Percentiles rank a stretch among this genome's conserved stretches.
Evolutionary conservation across 2,329 filamentous ascomycete species (phyloP).

Genomic region (Neonectria neomacrospora): DNA sequence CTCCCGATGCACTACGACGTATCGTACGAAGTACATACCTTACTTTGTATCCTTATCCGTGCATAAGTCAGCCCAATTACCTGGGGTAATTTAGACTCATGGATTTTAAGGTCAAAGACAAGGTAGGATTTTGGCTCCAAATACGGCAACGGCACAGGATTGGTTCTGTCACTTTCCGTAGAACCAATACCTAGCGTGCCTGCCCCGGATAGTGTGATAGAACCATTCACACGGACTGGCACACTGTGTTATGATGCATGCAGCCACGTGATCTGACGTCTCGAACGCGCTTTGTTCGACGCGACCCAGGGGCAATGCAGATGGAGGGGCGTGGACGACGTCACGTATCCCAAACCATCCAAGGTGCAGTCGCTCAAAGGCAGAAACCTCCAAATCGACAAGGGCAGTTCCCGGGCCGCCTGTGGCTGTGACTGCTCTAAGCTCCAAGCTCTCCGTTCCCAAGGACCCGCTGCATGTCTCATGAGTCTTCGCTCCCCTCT

Average conservation of each 20-base stretch:
- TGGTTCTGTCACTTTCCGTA: no score
- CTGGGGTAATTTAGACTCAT: constrained; percentile 1
- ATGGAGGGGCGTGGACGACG: constrained; percentile 29
- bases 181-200: not conserved
- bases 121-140: not conserved
- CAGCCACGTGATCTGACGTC: constrained; percentile 14
- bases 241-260: not conserved
- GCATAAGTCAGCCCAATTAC: not conserved
- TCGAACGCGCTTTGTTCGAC: constrained; percentile 22
- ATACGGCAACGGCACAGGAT: not conserved
- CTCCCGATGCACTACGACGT: not conserved
- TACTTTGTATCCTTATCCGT: not conserved
- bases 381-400: constrained; percentile 18
- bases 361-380: constrained; percentile 7
- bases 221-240: not conserved
- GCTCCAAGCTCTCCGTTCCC: not conserved
- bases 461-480: constrained; percentile 25
- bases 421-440: constrained; percentile 11
- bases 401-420: constrained; percentile 9
- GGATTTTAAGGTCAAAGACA: constrained; percentile 4
- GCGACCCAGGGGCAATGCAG: constrained; percentile 23
- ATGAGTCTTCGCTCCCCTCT: constrained; percentile 24
- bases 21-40: no score
- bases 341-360: constrained; percentile 23
- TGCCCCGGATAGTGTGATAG: not conserved